phyloP scores from a whole-genome alignment of 169 alveolate species.

The Hepatocystis sp. region DNA sequence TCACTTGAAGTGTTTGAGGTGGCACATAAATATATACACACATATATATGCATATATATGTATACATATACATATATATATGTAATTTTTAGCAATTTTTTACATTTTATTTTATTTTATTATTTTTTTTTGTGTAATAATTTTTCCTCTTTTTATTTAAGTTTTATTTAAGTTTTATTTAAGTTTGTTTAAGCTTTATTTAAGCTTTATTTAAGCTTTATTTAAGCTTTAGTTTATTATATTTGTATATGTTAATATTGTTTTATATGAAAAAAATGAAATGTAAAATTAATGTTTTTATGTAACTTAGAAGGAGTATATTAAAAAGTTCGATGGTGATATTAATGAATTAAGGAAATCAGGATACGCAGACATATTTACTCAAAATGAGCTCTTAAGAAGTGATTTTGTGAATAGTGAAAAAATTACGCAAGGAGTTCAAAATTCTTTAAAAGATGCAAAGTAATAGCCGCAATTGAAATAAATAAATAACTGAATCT shows the following conservation, averaged over 20 bases:
- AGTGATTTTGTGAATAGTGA: constrained; percentile 64
- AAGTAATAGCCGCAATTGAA: constrained; percentile 26
- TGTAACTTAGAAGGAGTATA: constrained; percentile 55
- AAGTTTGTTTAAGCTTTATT: no score
- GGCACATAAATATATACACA: constrained; percentile 7
- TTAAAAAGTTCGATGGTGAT: constrained; percentile 51
- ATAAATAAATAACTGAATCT: no score
- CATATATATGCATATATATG: no score
- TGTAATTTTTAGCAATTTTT: no score
- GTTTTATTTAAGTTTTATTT: constrained; percentile 9
- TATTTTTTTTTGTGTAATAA: background rate
- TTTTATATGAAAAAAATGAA: constrained; percentile 31
- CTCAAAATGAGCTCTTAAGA: constrained; percentile 69
- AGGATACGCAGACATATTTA: constrained; percentile 39
- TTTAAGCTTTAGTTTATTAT: no score
- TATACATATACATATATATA: no score
- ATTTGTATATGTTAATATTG: no score
- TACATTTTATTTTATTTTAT: constrained; percentile 8
- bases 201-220: no score
- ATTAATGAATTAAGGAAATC: constrained; percentile 43
- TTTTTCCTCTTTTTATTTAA: constrained; percentile 11
- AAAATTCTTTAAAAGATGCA: constrained; percentile 70
- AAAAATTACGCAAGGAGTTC: constrained; percentile 59
- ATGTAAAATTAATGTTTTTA: constrained; percentile 10
- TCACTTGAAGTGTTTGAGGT: constrained; percentile 75